Base-by-base conservation (phyloP, 1,284 basidiomycete species). In the Vanrija sp. region DNA sequence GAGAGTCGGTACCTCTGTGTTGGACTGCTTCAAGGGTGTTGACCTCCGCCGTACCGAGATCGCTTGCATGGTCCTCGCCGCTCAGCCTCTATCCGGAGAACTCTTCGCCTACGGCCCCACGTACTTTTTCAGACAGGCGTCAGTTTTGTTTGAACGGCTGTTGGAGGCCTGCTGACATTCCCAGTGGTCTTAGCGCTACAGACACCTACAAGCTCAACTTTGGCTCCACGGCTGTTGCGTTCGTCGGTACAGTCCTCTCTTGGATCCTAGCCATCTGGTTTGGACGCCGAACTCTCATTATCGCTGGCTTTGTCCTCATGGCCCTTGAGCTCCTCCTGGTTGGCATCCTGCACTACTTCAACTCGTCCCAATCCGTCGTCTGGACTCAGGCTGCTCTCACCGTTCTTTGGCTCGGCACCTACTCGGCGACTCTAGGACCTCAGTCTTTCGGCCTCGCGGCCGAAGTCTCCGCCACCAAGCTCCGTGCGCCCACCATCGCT, bases 401-500 rank as follows among this genome's bases (percentile, higher is more conserved):
- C 16, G 58, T 66, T 34, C 44, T 60, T 46, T 54, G 67, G 44
- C 66, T 66, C 54, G 57, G 69, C 8, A 52, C 58, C 21, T 65
- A 55, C 51, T 60, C 63, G 49, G 48, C 60, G 23, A 64, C 66
- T 2, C 47, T 70, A 12, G 66, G 66, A 66, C 57, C 70, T 1
- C 39, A 53, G 12, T 57, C 46, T 45, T 63, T 59, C 57, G 54
- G 55, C 38, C 46, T 63, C 26, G 55, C 58, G 25, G 59, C 51
- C 9, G 64, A 65, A 21, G 43, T 58, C 5, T 52, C 60, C 5
- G 43, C 61, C 1, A 55, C 61, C 5, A 46, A 53, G 6, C 34
- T 75, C 18, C 43, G 77, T 74, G 51, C 63, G 70, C 80, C 79
- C 61, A 75, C 79, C 2, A 73, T 81, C 63, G 79, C 76, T 1